These are phyloP conservation scores for Podochytrium sp. DNA, from an alignment of 192 early-diverging fungal species.

Conservation along the genomic window DNA sequence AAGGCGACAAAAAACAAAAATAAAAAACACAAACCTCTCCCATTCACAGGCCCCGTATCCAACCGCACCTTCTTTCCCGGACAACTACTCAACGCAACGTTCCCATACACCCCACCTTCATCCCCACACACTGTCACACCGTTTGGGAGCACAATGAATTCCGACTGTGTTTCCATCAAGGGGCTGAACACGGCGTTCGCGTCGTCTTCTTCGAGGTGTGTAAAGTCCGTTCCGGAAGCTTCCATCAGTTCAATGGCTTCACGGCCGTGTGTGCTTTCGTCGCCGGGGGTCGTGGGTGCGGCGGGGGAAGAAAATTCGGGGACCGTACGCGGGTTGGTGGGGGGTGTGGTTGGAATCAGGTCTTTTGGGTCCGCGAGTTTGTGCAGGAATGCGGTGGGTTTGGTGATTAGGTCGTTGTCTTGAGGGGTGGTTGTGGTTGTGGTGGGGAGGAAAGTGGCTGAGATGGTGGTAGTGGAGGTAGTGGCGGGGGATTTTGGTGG, in stretches of 20 bases:
- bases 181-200: neutral
- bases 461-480: slow-evolving; percentile 7
- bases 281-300: neutral
- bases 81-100: slow-evolving; percentile 70
- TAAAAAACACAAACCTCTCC: slow-evolving; percentile 40
- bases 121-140: slow-evolving; percentile 7
- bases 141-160: slow-evolving; percentile 6
- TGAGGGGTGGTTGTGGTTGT: slow-evolving; percentile 1
- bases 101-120: slow-evolving; percentile 47
- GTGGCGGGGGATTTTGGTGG: neutral
- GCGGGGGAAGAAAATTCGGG: slow-evolving; percentile 5
- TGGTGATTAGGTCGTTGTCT: too few relatives aligned
- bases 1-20: neutral
- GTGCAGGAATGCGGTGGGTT: neutral
- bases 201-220: neutral
- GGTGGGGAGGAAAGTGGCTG: neutral
- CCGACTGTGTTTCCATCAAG: neutral
- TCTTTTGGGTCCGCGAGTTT: neutral
- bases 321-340: neutral
- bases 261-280: slow-evolving; percentile 9
- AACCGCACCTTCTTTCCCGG: slow-evolving; percentile 83
- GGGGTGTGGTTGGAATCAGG: neutral
- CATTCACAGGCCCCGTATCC: slow-evolving; percentile 66
- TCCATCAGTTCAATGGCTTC: slow-evolving; percentile 16
- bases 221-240: neutral